Conservation (phyloP, 768 basidiomycete species). For the Termitomyces sp. region DNA sequence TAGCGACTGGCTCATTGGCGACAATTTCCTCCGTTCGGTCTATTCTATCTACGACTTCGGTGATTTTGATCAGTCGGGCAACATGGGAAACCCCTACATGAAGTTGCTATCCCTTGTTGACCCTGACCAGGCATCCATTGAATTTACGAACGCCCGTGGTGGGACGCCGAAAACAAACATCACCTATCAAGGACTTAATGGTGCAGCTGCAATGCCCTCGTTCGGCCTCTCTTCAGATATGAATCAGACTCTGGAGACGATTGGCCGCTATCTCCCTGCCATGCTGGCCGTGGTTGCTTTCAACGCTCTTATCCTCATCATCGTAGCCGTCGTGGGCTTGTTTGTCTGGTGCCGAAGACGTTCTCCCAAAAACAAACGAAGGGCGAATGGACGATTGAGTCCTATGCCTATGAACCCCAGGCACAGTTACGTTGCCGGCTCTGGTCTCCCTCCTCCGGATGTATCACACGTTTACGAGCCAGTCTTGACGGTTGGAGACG, state of each 20-base stretch:
- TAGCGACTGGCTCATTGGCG: conserved; percentile 82
- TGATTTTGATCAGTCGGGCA: conserved; percentile 58
- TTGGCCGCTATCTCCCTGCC: conserved; percentile 63
- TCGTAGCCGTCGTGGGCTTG: conserved; percentile 48
- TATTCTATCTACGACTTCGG: conserved; percentile 85
- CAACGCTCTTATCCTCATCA: conserved; percentile 65
- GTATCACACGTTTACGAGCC: conserved; percentile 54
- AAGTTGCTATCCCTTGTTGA: conserved; percentile 66
- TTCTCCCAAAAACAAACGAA: conserved; percentile 21
- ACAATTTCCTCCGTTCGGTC: conserved; percentile 76
- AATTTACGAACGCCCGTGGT: conserved; percentile 66
- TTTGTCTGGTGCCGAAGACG: conserved; percentile 48
- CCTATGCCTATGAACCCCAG: conserved; percentile 53
- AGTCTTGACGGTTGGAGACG: conserved; percentile 35
- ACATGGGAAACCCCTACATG: conserved; percentile 75
- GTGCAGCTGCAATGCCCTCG: conserved; percentile 31
- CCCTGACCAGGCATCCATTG: conserved; percentile 61
- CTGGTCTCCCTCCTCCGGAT: conserved; percentile 10
- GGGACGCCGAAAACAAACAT: conserved; percentile 60
- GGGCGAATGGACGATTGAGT: conserved; percentile 39
- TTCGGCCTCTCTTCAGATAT: conserved; percentile 56
- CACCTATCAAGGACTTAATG: conserved; percentile 54
- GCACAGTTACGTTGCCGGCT: conserved; percentile 34
- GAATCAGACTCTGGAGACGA: conserved; percentile 51
- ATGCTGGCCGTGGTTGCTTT: conserved; percentile 73